Conservation (phyloP, 192 early-diverging fungal species). For the Podila horticola region DNA sequence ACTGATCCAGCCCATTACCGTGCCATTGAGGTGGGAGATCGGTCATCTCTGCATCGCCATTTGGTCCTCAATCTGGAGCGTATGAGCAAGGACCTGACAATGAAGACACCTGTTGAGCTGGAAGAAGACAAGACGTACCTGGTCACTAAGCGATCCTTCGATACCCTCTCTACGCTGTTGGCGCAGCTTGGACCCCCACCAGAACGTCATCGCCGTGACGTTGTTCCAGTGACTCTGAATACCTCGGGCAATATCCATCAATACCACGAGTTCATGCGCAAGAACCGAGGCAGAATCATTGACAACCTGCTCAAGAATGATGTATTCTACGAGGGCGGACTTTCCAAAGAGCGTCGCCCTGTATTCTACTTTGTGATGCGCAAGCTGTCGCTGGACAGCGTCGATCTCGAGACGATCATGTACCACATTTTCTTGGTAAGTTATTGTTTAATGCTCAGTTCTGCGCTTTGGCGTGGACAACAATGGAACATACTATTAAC, state of each 20-base stretch:
- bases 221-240: slow-evolving; percentile 52
- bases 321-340: slow-evolving; percentile 85
- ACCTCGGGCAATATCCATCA: slow-evolving; percentile 42
- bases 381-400: slow-evolving; percentile 74
- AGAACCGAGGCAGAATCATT: slow-evolving; percentile 71
- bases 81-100: slow-evolving; percentile 72
- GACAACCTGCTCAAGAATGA: slow-evolving; percentile 76
- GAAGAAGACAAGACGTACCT: slow-evolving; percentile 54
- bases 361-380: slow-evolving; percentile 90
- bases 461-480: not conserved
- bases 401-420: slow-evolving; percentile 88
- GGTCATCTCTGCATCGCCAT: slow-evolving; percentile 65
- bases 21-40: slow-evolving; percentile 51
- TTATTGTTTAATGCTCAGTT: not conserved
- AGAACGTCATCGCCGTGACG: slow-evolving; percentile 67
- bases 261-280: slow-evolving; percentile 77
- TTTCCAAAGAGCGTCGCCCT: slow-evolving; percentile 76
- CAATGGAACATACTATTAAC: not conserved
- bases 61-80: slow-evolving; percentile 76
- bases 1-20: slow-evolving; percentile 61
- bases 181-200: slow-evolving; percentile 90
- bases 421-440: slow-evolving; percentile 77
- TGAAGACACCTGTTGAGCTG: slow-evolving; percentile 45
- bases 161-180: slow-evolving; percentile 84
- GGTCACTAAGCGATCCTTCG: slow-evolving; percentile 74